Base-by-base conservation (phyloP, 805 yeast genomes). In the Wickerhamomyces pijperi region DNA sequence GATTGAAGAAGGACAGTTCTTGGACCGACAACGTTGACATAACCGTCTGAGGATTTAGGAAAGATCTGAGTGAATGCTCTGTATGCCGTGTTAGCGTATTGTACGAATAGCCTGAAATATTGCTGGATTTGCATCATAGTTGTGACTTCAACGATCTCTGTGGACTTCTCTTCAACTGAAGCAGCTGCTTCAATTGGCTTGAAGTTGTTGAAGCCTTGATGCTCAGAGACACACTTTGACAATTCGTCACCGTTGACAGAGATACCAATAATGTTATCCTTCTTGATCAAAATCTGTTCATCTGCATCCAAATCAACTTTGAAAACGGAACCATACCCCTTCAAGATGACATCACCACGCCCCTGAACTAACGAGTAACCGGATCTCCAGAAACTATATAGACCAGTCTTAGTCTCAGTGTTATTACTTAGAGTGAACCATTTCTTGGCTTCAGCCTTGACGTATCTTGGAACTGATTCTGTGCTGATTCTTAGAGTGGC, bases 271-370 rank as follows among this genome's bases (percentile, higher is more conserved):
- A 77, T 50, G 42, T 69, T 67, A 12, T 61, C 53, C 36, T 58
- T 64, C 42, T 64, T 69, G 19, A 77, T 63, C 23, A 72, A 54
- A 5, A 74, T 54, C 33, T 69, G 70, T 45, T 77, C 82, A 18
- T 54, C 65, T 15, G 59, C 65, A 3, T 48, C 58, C 19, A 77
- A 52, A 25, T 59, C 59, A 14, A 75, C 56, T 42, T 64, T 67
- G 51, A 73, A 74, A 18, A 77, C 54, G 12, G 72, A 63, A 0
- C 83, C 82, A 19, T 61, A 58, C 1, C 81, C 82, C 14, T 65
- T 70, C 14, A 78, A 45, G 1, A 76, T 75, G 2, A 64, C 64
- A 37, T 64, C 68, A 0, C 84, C 84, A 42, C 83, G 61, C 1
- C 84, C 83, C 19, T 70, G 65, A 5, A 75, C 45, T 29, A 72